Evolutionary conservation across 1,139 yeast species (phyloP).

Genomic region (Kurtzmaniella quercitrusa): DNA sequence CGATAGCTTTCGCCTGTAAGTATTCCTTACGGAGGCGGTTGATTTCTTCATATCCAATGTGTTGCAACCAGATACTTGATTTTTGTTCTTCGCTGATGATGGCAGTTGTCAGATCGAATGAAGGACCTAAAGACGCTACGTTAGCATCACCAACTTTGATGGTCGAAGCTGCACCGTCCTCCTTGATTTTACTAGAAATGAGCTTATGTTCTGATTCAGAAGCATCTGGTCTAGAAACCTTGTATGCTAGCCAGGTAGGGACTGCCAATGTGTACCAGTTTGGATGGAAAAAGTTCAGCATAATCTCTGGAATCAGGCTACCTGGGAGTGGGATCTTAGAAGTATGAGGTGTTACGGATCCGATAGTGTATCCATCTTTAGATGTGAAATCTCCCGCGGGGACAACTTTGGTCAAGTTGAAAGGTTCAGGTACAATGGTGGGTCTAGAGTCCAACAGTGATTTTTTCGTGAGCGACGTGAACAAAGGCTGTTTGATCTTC

Average conservation of each 20-base stretch:
- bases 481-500: constrained; percentile 53
- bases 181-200: constrained; percentile 4
- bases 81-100: constrained; percentile 63
- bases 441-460: constrained; percentile 67
- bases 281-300: constrained; percentile 76
- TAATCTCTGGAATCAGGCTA: constrained; percentile 60
- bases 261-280: constrained; percentile 81
- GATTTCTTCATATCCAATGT: constrained; percentile 55
- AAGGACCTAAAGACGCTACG: constrained; percentile 75
- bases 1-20: constrained; percentile 10
- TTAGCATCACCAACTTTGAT: constrained; percentile 32
- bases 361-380: constrained; percentile 37
- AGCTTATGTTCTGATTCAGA: constrained; percentile 6
- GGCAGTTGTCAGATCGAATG: constrained; percentile 64
- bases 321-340: constrained; percentile 57
- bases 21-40: constrained; percentile 31
- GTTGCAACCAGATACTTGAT: constrained; percentile 75
- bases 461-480: constrained; percentile 60
- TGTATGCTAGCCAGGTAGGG: constrained; percentile 75
- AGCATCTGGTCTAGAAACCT: constrained; percentile 15
- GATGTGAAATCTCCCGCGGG: constrained; percentile 40
- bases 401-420: constrained; percentile 53
- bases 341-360: constrained; percentile 45
- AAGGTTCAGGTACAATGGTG: constrained; percentile 56
- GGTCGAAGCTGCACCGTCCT: constrained; percentile 9